phyloP scores from a whole-genome alignment of 2,329 filamentous ascomycete genomes.

The Penicillium sp. region DNA sequence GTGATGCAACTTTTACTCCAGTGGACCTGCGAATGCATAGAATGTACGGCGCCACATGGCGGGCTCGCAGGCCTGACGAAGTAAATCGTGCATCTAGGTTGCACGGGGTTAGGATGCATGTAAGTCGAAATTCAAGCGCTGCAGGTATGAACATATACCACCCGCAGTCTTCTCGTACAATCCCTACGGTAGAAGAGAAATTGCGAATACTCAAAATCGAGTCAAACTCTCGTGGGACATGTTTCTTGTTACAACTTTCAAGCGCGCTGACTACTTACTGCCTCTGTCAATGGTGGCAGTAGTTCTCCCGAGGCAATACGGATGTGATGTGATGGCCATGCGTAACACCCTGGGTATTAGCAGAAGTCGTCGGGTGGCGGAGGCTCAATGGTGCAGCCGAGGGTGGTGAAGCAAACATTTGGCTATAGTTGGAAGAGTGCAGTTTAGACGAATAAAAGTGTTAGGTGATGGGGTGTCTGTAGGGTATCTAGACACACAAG shows the following conservation, averaged over 20 bases:
- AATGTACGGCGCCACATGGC: constrained; percentile 2
- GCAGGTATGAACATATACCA: too few species aligned
- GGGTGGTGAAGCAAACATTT: background rate
- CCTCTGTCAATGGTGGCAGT: background rate
- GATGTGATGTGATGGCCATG: constrained; percentile 8
- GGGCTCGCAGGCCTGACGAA: background rate
- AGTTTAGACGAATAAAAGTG: background rate
- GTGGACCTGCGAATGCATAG: background rate
- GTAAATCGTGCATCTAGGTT: background rate
- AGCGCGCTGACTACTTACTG: background rate
- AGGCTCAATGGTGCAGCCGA: background rate
- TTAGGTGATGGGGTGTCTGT: background rate
- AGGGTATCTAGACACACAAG: background rate
- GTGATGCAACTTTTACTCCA: background rate
- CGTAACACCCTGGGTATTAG: constrained; percentile 6
- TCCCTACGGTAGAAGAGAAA: too few species aligned
- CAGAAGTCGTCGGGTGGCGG: background rate
- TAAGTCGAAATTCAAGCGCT: background rate
- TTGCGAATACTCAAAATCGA: too few species aligned
- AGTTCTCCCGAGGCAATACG: background rate
- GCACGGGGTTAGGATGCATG: background rate
- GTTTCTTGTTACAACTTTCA: background rate
- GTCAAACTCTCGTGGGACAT: background rate
- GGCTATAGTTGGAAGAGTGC: background rate
- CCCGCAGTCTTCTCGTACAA: too few species aligned